These are phyloP conservation scores for Epithemia pelagica DNA, from an alignment of 108 stramenopile species.

Conservation along the genomic window DNA sequence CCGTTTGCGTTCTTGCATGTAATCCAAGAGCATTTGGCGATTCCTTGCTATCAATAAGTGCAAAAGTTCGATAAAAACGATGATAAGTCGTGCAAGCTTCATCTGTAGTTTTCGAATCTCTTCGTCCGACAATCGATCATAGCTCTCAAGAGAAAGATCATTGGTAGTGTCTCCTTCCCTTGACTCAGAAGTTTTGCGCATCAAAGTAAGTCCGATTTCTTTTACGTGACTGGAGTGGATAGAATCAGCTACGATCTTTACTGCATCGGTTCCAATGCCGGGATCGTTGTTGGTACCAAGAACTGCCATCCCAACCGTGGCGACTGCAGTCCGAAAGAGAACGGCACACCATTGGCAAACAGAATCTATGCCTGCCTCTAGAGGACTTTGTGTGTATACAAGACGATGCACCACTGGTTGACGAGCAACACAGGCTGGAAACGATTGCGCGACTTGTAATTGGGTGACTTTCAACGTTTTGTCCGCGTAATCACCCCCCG, in stretches of 20 bases:
- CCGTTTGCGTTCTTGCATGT: conserved; percentile 59
- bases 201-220: conserved; percentile 65
- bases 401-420: conserved; percentile 72
- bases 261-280: conserved; percentile 76
- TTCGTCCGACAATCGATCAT: conserved; percentile 53
- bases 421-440: conserved; percentile 80
- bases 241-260: conserved; percentile 78
- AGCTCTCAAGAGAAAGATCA: conserved; percentile 31
- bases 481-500: conserved; percentile 58
- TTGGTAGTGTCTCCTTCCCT: conserved; percentile 37
- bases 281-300: conserved; percentile 54
- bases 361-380: conserved; percentile 74
- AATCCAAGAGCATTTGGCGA: conserved; percentile 61
- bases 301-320: conserved; percentile 75
- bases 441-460: conserved; percentile 66
- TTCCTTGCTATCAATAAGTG: conserved; percentile 79
- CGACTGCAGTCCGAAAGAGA: conserved; percentile 76
- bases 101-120: conserved; percentile 60
- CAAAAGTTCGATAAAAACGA: conserved; percentile 79
- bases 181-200: conserved; percentile 35
- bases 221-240: conserved; percentile 81
- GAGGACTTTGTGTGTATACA: conserved; percentile 74
- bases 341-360: conserved; percentile 85
- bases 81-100: conserved; percentile 63
- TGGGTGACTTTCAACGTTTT: conserved; percentile 76